phyloP scores from a whole-genome alignment of 768 basidiomycete genomes.

The Lentinula boryana region DNA sequence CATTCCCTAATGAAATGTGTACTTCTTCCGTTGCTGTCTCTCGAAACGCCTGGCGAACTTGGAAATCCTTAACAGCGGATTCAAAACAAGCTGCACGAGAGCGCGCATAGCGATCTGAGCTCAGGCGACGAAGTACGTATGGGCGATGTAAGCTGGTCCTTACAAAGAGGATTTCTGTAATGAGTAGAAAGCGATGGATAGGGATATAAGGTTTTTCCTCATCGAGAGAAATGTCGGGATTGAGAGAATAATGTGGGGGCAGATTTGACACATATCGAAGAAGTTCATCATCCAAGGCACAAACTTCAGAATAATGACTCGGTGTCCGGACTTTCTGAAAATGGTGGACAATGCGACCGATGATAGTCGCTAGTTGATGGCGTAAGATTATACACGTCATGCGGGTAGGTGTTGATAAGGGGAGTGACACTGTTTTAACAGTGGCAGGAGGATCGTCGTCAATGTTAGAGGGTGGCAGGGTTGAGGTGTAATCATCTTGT shows the following conservation, averaged over 20 bases:
- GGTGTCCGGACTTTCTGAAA: conserved; percentile 80
- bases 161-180: conserved; percentile 86
- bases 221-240: conserved; percentile 77
- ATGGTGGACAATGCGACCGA: conserved; percentile 88
- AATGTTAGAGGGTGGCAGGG: conserved; percentile 67
- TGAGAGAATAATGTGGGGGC: conserved; percentile 72
- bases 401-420: conserved; percentile 65
- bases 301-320: conserved; percentile 79
- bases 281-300: conserved; percentile 78
- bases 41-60: conserved; percentile 67
- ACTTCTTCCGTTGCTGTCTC: conserved; percentile 56
- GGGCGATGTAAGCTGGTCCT: conserved; percentile 83
- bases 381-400: conserved; percentile 89
- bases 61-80: conserved; percentile 82
- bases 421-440: conserved; percentile 42
- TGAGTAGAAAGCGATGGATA: conserved; percentile 81
- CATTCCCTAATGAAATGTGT: conserved; percentile 68
- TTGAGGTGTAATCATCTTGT: conserved; percentile 85
- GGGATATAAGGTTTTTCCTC: conserved; percentile 59
- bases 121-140: conserved; percentile 75
- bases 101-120: conserved; percentile 73
- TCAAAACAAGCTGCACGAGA: conserved; percentile 88
- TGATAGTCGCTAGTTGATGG: conserved; percentile 75
- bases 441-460: conserved; percentile 50
- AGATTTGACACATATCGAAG: conserved; percentile 68